Conservation (phyloP, 2,329 filamentous ascomycete genomes). For the Ceratocystis diversiconidia region DNA sequence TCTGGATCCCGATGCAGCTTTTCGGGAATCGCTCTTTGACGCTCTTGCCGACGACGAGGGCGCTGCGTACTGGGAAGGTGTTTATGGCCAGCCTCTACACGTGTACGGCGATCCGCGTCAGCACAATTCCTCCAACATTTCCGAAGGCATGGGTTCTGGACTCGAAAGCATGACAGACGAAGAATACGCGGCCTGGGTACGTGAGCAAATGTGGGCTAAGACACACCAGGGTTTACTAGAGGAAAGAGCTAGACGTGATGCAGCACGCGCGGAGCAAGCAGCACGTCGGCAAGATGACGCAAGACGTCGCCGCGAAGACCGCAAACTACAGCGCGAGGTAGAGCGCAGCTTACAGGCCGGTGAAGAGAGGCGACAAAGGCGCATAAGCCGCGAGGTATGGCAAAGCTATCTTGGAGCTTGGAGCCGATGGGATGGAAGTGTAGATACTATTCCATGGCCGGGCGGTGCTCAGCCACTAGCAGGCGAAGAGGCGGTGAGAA, state of each 20-base stretch:
- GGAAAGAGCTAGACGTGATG: slow-evolving; percentile 51
- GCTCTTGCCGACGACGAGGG: slow-evolving; percentile 95
- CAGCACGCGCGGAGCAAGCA: slow-evolving; percentile 26
- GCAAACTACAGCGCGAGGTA: slow-evolving; percentile 47
- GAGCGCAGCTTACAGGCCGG: slow-evolving; percentile 55
- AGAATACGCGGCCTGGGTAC: slow-evolving; percentile 76
- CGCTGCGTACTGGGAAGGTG: slow-evolving; percentile 82
- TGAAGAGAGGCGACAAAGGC: slow-evolving; percentile 44
- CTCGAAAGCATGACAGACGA: slow-evolving; percentile 85
- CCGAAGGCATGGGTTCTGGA: slow-evolving; percentile 27
- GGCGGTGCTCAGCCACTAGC: neutral
- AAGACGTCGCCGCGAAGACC: slow-evolving; percentile 23
- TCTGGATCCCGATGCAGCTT: slow-evolving; percentile 59
- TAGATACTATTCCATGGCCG: slow-evolving; percentile 53
- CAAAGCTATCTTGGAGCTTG: slow-evolving; percentile 46
- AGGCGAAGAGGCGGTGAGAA: slow-evolving; percentile 43
- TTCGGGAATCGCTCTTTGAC: slow-evolving; percentile 89
- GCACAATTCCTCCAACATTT: neutral
- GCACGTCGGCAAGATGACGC: slow-evolving; percentile 24
- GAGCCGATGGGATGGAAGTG: slow-evolving; percentile 37
- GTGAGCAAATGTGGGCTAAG: slow-evolving; percentile 88
- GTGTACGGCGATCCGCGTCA: slow-evolving; percentile 40
- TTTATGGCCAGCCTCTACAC: slow-evolving; percentile 94
- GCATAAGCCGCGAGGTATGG: slow-evolving; percentile 45
- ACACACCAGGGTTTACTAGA: slow-evolving; percentile 72